phyloP scores from a whole-genome alignment of 495 filamentous ascomycete genomes.

The Pseudevernia furfuracea region DNA sequence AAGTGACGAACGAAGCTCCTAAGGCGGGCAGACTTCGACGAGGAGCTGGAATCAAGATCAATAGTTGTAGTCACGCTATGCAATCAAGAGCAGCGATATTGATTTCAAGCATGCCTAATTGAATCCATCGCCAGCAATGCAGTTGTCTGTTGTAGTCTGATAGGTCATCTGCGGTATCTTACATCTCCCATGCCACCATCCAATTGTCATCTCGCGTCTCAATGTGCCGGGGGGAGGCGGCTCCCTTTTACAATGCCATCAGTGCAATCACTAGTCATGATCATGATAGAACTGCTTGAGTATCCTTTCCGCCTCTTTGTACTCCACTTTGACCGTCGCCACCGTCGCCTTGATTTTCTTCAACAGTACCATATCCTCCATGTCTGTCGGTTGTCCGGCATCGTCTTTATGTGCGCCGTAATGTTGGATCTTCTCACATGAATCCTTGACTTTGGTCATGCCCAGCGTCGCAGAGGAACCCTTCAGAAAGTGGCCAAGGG shows the following conservation, averaged over 20 bases:
- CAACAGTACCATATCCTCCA: slow-evolving; percentile 57
- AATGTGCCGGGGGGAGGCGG: background rate
- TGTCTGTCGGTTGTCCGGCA: slow-evolving; percentile 46
- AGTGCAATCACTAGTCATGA: background rate
- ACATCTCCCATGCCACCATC: background rate
- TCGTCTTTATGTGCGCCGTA: slow-evolving; percentile 75
- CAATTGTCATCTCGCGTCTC: background rate
- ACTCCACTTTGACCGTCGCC: slow-evolving; percentile 64
- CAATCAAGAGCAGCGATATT: background rate
- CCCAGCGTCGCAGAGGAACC: slow-evolving; percentile 96
- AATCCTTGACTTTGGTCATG: slow-evolving; percentile 82
- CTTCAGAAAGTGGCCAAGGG: slow-evolving; percentile 90
- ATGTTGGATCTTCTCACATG: slow-evolving; percentile 93
- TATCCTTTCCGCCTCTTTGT: slow-evolving; percentile 60
- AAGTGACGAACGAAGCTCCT: background rate
- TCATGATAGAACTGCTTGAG: slow-evolving; percentile 65
- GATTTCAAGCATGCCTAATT: background rate
- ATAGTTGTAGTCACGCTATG: background rate
- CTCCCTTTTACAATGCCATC: background rate
- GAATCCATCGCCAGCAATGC: background rate
- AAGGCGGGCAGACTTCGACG: background rate
- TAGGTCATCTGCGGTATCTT: background rate
- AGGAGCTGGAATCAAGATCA: background rate
- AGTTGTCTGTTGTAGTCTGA: background rate
- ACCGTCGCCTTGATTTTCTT: slow-evolving; percentile 62